Conservation (phyloP, 305 asterid genomes). For the Fraxinus greggii region DNA sequence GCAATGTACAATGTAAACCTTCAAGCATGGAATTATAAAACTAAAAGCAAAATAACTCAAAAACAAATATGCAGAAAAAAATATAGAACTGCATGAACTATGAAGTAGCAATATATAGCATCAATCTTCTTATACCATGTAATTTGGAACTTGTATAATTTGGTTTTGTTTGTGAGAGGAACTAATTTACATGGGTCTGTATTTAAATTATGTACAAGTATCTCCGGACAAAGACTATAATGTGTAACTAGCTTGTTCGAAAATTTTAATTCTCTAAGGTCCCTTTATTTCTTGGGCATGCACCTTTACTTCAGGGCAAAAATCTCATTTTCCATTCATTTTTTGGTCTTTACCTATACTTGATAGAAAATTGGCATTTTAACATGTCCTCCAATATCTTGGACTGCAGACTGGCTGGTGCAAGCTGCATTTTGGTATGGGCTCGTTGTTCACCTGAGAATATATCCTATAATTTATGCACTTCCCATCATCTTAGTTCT, state of each 20-base stretch:
- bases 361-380: not conserved
- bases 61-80: not conserved
- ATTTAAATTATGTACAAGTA: constrained; percentile 11
- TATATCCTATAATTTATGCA: constrained; percentile 86
- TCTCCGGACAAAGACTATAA: not conserved
- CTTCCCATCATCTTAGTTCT: constrained; percentile 73
- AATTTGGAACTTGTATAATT: not conserved
- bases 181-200: not conserved
- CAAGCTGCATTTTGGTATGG: constrained; percentile 98
- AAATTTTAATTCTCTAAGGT: not conserved
- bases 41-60: not conserved
- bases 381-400: constrained; percentile 7
- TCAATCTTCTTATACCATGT: not conserved
- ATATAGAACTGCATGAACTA: not conserved
- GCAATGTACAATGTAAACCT: not conserved
- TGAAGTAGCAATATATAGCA: not conserved
- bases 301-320: constrained; percentile 6
- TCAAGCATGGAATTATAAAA: not conserved
- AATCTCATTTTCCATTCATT: not conserved
- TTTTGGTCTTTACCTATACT: not conserved
- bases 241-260: not conserved
- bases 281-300: not conserved
- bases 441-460: constrained; percentile 82
- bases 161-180: not conserved
- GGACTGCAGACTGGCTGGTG: constrained; percentile 48